Percentiles rank a stretch among this genome's conserved stretches.
Conservation (phyloP, 2,329 filamentous ascomycete genomes). For the Myriosclerotinia duriaeana region DNA sequence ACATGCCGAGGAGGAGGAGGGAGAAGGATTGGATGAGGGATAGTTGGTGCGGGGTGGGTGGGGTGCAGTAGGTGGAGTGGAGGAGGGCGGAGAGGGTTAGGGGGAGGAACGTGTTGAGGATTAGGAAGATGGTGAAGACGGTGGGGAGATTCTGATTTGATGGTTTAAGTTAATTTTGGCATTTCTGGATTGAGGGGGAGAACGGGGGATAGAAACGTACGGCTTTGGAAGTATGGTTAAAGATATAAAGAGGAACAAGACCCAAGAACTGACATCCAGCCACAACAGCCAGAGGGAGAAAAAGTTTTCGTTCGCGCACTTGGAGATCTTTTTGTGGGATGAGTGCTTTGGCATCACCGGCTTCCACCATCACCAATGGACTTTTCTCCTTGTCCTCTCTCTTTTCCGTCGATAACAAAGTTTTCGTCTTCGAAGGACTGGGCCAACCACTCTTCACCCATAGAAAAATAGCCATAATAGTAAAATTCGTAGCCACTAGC, state of each 20-base stretch:
- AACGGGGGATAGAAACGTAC: constrained; percentile 46
- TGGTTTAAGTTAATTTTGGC: constrained; percentile 8
- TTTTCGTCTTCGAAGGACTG: constrained; percentile 8
- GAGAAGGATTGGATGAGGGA: constrained; percentile 86
- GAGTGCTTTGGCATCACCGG: constrained; percentile 32
- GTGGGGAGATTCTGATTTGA: constrained; percentile 54
- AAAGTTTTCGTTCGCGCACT: constrained; percentile 54
- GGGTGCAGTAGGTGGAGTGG: constrained; percentile 45
- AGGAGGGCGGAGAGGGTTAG: constrained; percentile 56
- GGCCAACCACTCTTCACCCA: constrained; percentile 80
- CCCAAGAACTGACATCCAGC: constrained; percentile 72
- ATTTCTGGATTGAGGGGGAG: not conserved
- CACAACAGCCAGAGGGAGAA: constrained; percentile 73
- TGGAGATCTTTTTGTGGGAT: constrained; percentile 30
- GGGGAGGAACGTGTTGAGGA: constrained; percentile 57
- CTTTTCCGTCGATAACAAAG: constrained; percentile 23
- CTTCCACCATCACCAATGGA: constrained; percentile 32
- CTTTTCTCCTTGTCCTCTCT: constrained; percentile 40
- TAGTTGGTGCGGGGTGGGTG: constrained; percentile 66
- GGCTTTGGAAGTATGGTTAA: constrained; percentile 68
- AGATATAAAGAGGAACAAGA: constrained; percentile 78
- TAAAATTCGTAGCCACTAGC: constrained; percentile 91
- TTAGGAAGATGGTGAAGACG: constrained; percentile 58
- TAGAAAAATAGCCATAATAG: constrained; percentile 89
- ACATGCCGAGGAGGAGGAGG: constrained; percentile 87